Base-by-base conservation (phyloP, 2,329 filamentous ascomycete genomes). In the Blastomyces parvus region DNA sequence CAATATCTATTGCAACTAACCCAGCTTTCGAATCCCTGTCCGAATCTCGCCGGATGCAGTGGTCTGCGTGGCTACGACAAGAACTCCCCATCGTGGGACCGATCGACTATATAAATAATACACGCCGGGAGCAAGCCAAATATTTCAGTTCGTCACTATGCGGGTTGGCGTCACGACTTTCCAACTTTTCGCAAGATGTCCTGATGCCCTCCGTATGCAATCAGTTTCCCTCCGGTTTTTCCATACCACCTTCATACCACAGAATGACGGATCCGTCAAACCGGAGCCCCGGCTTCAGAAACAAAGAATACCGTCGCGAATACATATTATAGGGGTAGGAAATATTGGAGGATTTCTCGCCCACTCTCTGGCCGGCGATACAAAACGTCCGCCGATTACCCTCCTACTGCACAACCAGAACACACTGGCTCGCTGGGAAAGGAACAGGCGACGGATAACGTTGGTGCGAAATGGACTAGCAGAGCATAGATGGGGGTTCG, bases 311-410 rank as follows among this genome's bases (percentile, higher is more conserved):
- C 58, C 44, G 30, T 48, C 58, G 14, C 58, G 86, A 42, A 87
- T 96, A 65, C 86, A 94, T 70, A 82, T 97, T 58, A 78, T 96
- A 2, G 92, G 93, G 13, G 73, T 89, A 13, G 92, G 92, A 44
- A 95, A 91, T 71, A 80, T 96, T 14, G 92, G 91, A 17, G 85
- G 85, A 53, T 84, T 97, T 33, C 85, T 92, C 66, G 91, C 92
- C 33, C 86, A 88, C 71, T 84, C 85, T 27, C 79, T 97, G 13
- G 83, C 85, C 27, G 81, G 83, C 25, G 78, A 86, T 9, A 79
- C 81, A 8, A 76, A 83, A 25, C 81, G 83, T 46, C 90, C 90
- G 4, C 89, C 89, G 0, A 83, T 96, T 46, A 93, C 90, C 0
- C 81, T 97, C 6, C 82, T 96, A n/a, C 81, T 96, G 44, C 88